A percentile compares a stretch with the other conserved stretches of the same genome.
Conservation (phyloP, 2,329 filamentous ascomycete genomes). For the Aspergillus sp. region DNA sequence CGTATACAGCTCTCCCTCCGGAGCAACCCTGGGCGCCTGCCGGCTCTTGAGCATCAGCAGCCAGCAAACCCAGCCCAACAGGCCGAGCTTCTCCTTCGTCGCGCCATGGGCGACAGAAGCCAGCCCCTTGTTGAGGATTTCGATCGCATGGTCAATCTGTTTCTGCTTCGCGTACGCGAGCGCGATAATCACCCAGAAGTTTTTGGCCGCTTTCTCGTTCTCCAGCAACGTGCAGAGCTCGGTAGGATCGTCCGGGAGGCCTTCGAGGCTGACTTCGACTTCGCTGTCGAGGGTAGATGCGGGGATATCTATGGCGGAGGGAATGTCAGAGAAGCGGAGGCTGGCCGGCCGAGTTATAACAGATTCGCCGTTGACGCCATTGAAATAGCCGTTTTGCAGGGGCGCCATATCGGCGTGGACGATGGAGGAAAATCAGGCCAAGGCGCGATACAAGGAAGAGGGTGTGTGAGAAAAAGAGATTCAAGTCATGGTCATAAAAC, state of each 20-base stretch:
- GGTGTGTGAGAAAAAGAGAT: slow-evolving; percentile 2
- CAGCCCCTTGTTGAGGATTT: slow-evolving; percentile 63
- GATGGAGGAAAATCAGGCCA: background rate
- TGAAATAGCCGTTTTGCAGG: slow-evolving; percentile 41
- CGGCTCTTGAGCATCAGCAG: slow-evolving; percentile 83
- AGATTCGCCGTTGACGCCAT: slow-evolving; percentile 42
- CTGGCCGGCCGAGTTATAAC: slow-evolving; percentile 19
- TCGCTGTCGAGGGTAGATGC: slow-evolving; percentile 53
- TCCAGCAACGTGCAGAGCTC: slow-evolving; percentile 93
- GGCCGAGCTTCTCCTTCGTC: slow-evolving; percentile 72
- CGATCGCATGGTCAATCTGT: slow-evolving; percentile 75
- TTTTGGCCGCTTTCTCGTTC: slow-evolving; percentile 82
- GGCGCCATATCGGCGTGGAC: slow-evolving; percentile 39
- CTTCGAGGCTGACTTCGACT: slow-evolving; percentile 88
- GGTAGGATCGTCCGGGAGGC: slow-evolving; percentile 83
- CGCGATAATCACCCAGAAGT: slow-evolving; percentile 97
- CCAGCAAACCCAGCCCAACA: slow-evolving; percentile 81
- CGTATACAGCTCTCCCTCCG: slow-evolving; percentile 54
- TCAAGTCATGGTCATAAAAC: slow-evolving; percentile 2
- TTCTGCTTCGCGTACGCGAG: slow-evolving; percentile 93
- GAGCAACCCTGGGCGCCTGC: slow-evolving; percentile 59
- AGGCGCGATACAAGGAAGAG: slow-evolving; percentile 3
- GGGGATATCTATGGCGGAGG: slow-evolving; percentile 55
- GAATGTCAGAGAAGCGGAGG: slow-evolving; percentile 52
- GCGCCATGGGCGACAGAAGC: slow-evolving; percentile 60